Base-by-base conservation (phyloP, 257 asterid species). In the Prunella vulgaris region DNA sequence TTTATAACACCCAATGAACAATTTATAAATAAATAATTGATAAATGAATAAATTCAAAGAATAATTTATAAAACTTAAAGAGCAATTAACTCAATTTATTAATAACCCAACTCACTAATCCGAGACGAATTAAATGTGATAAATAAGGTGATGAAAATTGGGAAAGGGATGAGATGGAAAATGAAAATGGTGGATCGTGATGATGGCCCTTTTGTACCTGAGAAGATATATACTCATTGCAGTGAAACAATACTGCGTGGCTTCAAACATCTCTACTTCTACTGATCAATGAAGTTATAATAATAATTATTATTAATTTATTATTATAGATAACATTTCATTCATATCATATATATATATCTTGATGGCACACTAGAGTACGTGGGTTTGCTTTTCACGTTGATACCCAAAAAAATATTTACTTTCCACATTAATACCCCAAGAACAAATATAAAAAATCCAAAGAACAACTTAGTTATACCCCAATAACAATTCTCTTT, bases 121-220 rank as follows among this genome's bases (percentile, higher is more conserved):
- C 86, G 97, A 24, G 98, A 92, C 33, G 98, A 80, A 62, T 96
- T 92, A 0, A 89, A 92, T 8, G 86, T 78, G 21, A 21, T 92
- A 80, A 92, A 89, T 76, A 82, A 85, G 84, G 97, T 92, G 54
- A 84, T 79, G 79, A 80, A 86, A 68, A 83, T 92, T 3, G 88
- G 82, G 0, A 69, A 82, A 49, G 96, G 97, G 10, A 84, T 92
- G 96, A 81, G 97, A 80, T 92, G 97, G 97, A 91, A 86, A 10
- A 54, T 70, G 1, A 92, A 83, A 74, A 74, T 92, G 89, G 27
- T 81, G 71, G 98, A 92, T 76, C 98, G 89, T 20, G 97, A 92
- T 69, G 97, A 89, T 42, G 97, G 98, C 7, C 98, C 98, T 12
- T 76, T 92, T 9, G 98, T 92, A 40, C 95, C 98, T 7, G 88